Conservation (phyloP, 352 stramenopile genomes). For the Globisporangium middletonii region DNA sequence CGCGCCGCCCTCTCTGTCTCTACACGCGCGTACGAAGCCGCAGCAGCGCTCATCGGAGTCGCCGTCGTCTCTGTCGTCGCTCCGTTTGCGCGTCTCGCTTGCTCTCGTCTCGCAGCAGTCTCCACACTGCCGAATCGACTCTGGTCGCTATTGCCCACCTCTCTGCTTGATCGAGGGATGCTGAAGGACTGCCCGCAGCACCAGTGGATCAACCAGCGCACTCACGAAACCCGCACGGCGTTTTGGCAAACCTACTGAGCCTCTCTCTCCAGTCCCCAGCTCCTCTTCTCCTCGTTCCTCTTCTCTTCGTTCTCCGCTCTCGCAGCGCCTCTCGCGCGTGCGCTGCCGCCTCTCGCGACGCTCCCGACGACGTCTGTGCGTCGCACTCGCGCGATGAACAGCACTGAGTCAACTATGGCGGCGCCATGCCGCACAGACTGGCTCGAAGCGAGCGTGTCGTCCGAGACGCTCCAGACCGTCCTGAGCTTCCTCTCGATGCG, state of each 20-base stretch:
- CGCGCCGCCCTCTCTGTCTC: no score
- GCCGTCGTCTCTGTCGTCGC: no score
- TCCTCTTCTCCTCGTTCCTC: neutral
- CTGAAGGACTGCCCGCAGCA: constrained; percentile 88
- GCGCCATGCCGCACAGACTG: constrained; percentile 1
- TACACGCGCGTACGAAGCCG: no score
- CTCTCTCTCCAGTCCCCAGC: neutral
- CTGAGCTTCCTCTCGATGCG: constrained; percentile 45
- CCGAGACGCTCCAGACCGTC: constrained; percentile 49
- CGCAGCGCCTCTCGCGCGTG: neutral
- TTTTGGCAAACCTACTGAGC: constrained; percentile 61
- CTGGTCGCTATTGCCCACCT: no score
- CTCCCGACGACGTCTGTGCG: no score
- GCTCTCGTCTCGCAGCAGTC: no score
- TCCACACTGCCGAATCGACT: no score
- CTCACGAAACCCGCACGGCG: constrained; percentile 78
- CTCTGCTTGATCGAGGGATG: constrained; percentile 27
- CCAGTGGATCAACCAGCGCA: constrained; percentile 87
- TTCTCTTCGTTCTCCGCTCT: neutral
- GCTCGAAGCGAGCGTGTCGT: constrained; percentile 15
- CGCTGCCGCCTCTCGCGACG: constrained; percentile 3
- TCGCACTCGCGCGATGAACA: no score
- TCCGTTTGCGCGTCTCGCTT: no score
- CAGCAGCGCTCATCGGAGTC: no score
- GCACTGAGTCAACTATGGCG: neutral